Evolutionary conservation across 2,329 filamentous ascomycete genomes (phyloP), one percentile per base, ranked within the genome.

Genomic region (Pseudocercospora crystallina): DNA sequence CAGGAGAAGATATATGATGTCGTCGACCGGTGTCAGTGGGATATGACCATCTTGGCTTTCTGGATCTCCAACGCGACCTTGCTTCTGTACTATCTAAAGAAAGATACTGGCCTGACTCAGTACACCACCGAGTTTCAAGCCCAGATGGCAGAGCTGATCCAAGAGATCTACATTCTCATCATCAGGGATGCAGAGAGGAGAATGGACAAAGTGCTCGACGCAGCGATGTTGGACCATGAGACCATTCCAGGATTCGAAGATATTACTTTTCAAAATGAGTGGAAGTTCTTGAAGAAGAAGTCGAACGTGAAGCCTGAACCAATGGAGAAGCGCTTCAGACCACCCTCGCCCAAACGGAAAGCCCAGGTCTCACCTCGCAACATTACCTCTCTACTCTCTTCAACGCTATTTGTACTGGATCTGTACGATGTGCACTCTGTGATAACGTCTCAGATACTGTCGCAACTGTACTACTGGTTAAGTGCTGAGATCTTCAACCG

Each of bases 371-470:
- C 92, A 12, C 94, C 94, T 2, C 84, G 94, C 58, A 97, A 96
- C 68, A 91, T 99, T 56, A 97, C 91, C 1, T 97, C 94, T 0
- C 80, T 99, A 8, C 80, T 99, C 11, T 96, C 91, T 0, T 97
- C 94, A 2, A 97, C 94, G 0, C 79, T 99, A 11, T 99, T 99
- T 68, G 94, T 99, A 14, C 81, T 99, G 26, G 94, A 99, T 69
- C 80, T 99, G n/a, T 99, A 99, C 73, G 94, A 99, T 64, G 90
- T 99, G 15, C 94, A 99, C 73, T 96, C 94, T 0, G 90, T 99
- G 59, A 97, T 99, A 65, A 90, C 84, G 12, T 81, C 90, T 1
- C 94, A 99, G 67, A 90, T 97, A 51, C 76, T 96, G 20, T 89
- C 91, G 3, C 94, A 99, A 66, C 79, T 99, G 2, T 80, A 97